Evolutionary conservation across 805 yeast species (phyloP).

Genomic region (Yamadazyma insecticola): DNA sequence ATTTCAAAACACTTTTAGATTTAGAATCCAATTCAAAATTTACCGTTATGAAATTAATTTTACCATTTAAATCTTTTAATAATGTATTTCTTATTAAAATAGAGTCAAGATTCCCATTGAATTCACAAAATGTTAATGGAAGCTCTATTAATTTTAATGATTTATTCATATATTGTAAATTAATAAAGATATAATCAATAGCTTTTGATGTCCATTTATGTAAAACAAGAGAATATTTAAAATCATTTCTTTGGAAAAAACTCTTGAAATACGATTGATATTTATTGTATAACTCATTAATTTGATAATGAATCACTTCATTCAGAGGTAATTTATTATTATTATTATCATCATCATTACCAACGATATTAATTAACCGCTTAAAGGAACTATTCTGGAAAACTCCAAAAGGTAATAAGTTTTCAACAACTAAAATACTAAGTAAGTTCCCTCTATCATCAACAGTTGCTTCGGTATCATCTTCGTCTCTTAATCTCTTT

Average conservation of each 20-base stretch:
- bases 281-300: slow-evolving; percentile 16
- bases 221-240: slow-evolving; percentile 14
- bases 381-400: no score
- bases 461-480: no score
- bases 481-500: no score
- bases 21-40: slow-evolving; percentile 16
- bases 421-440: no score
- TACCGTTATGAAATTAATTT: slow-evolving; percentile 16
- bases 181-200: slow-evolving; percentile 12
- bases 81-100: slow-evolving; percentile 13
- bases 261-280: slow-evolving; percentile 16
- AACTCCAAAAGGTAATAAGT: no score
- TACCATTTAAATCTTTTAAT: slow-evolving; percentile 13
- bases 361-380: no score
- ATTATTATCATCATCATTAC: background rate
- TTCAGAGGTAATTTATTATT: background rate
- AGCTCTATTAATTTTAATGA: slow-evolving; percentile 14
- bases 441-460: no score
- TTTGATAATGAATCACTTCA: slow-evolving; percentile 4
- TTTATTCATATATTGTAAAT: slow-evolving; percentile 15
- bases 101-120: slow-evolving; percentile 8
- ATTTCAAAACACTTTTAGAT: slow-evolving; percentile 14
- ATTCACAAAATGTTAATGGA: slow-evolving; percentile 17
- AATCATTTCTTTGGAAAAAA: slow-evolving; percentile 11
- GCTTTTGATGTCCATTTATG: slow-evolving; percentile 16